phyloP scores from a whole-genome alignment of 495 filamentous ascomycete genomes.

The Tuber borchii region DNA sequence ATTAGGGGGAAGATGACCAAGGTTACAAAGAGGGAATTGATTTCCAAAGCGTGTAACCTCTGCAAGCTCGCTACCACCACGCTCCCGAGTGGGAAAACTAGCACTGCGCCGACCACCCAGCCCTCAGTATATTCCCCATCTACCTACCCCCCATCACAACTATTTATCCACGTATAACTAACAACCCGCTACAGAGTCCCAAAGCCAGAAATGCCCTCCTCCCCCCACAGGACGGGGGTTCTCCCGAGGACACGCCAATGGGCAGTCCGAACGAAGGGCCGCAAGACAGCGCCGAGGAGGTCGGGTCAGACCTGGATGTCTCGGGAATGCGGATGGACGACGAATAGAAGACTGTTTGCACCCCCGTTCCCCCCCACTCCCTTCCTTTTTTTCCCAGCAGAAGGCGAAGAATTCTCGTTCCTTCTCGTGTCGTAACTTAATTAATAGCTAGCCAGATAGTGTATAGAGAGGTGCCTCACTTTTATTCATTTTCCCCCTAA shows the following conservation, averaged over 20 bases:
- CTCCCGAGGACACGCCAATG: constrained; percentile 34
- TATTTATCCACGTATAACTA: constrained; percentile 1
- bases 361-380: background rate
- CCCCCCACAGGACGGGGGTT: constrained; percentile 32
- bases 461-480: background rate
- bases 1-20: constrained; percentile 37
- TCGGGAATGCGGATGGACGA: background rate
- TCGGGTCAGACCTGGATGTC: background rate
- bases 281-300: background rate
- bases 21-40: constrained; percentile 33
- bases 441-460: background rate
- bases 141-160: background rate
- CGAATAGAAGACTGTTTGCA: background rate
- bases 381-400: background rate
- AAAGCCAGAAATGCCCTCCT: constrained; percentile 20
- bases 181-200: constrained; percentile 22
- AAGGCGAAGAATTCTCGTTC: background rate
- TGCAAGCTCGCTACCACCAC: constrained; percentile 31
- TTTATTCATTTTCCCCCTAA: background rate
- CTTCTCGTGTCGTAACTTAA: background rate
- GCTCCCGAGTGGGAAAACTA: constrained; percentile 15
- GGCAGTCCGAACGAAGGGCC: constrained; percentile 29
- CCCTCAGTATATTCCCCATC: constrained; percentile 25
- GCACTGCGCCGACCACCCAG: constrained; percentile 30
- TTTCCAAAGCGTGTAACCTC: constrained; percentile 29